Evolutionary conservation across 2,329 filamentous ascomycete species (phyloP).

Genomic region (Fusarium clavum): DNA sequence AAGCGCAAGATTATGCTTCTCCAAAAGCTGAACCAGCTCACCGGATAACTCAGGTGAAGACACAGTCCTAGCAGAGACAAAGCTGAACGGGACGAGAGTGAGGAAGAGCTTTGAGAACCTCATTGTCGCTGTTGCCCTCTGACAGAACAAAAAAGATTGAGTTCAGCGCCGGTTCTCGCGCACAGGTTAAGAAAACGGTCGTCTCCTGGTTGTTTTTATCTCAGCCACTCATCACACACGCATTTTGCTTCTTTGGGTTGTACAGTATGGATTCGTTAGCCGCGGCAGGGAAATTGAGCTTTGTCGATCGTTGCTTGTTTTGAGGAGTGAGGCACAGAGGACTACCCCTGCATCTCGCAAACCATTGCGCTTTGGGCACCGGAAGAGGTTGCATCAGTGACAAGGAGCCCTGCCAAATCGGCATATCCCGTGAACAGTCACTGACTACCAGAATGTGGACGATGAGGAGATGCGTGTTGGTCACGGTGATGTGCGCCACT

Average conservation of each 20-base stretch:
- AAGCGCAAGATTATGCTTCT: slow-evolving; percentile 58
- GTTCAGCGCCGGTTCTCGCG: neutral
- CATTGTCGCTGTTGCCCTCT: slow-evolving; percentile 44
- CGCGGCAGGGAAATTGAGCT: slow-evolving; percentile 24
- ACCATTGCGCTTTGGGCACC: slow-evolving; percentile 24
- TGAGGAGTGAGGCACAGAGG: neutral
- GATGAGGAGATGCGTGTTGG: neutral
- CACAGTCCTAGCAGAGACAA: slow-evolving; percentile 45
- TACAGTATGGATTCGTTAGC: slow-evolving; percentile 4
- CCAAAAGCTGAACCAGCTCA: slow-evolving; percentile 55
- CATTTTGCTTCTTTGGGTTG: slow-evolving; percentile 1
- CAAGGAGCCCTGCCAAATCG: neutral
- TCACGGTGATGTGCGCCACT: slow-evolving; percentile 7
- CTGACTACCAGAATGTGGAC: neutral
- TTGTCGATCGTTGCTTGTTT: slow-evolving; percentile 4
- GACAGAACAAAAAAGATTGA: neutral
- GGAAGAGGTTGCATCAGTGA: slow-evolving; percentile 10
- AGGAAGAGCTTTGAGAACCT: slow-evolving; percentile 53
- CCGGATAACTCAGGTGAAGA: slow-evolving; percentile 48
- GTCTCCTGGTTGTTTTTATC: slow-evolving; percentile 11
- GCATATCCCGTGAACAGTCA: neutral
- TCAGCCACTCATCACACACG: slow-evolving; percentile 18
- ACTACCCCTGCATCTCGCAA: slow-evolving; percentile 33
- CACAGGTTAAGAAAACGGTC: neutral
- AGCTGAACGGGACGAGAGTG: slow-evolving; percentile 50